Evolutionary conservation across 176 grass and related monocot genomes (phyloP).

Genomic region (Triticum dicoccoides): DNA sequence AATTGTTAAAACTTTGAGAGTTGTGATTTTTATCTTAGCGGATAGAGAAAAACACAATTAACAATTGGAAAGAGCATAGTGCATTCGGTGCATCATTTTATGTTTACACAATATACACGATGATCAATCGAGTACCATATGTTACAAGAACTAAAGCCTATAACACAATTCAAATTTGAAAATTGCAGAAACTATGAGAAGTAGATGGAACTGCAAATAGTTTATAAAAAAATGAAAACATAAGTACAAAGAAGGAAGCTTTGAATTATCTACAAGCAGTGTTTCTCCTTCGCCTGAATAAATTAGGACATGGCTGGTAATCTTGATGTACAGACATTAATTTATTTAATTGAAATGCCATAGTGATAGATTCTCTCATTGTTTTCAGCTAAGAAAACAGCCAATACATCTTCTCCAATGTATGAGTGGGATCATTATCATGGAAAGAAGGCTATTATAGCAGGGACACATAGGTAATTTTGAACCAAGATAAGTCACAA

Average conservation of each 20-base stretch:
- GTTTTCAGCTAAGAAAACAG: slow-evolving; percentile 26
- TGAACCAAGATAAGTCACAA: background rate
- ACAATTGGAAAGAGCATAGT: too few species aligned
- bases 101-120: too few species aligned
- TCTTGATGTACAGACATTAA: background rate
- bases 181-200: slow-evolving; percentile 18
- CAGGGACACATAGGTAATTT: background rate
- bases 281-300: slow-evolving; percentile 95
- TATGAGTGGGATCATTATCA: slow-evolving; percentile 68
- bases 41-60: background rate
- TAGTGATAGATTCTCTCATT: too few species aligned
- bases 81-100: too few species aligned
- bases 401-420: slow-evolving; percentile 80
- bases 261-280: slow-evolving; percentile 66
- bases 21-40: slow-evolving; percentile 16
- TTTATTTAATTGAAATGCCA: too few species aligned
- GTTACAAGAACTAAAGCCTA: background rate
- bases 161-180: background rate
- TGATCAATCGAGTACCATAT: background rate
- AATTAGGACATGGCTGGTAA: slow-evolving; percentile 91
- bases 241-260: slow-evolving; percentile 7
- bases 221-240: background rate
- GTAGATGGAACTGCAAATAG: slow-evolving; percentile 14
- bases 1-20: slow-evolving; percentile 16
- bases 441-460: background rate